Conservation (phyloP, 2,329 filamentous ascomycete genomes). For the Phyllosticta ampelicida region DNA sequence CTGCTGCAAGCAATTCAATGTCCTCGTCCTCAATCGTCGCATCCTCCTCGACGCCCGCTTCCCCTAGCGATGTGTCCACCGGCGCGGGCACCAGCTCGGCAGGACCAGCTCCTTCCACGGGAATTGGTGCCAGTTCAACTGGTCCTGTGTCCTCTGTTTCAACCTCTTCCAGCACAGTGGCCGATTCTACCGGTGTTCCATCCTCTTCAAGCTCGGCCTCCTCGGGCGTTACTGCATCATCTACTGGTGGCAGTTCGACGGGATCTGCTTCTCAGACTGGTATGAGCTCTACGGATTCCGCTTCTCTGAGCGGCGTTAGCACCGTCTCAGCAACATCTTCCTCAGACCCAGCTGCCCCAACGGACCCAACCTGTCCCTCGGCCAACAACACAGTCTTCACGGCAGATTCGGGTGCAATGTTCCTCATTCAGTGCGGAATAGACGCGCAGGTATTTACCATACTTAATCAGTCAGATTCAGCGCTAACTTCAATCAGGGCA, state of each 20-base stretch:
- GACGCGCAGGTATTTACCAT: background rate
- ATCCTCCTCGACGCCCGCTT: background rate
- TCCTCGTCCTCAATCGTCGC: background rate
- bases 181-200: background rate
- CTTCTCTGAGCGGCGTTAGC: background rate
- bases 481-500: too few species aligned
- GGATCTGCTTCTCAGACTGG: too few species aligned
- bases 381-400: background rate
- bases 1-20: background rate
- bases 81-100: too few species aligned
- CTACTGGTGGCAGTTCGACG: background rate
- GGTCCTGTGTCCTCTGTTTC: background rate
- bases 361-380: background rate
- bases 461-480: too few species aligned
- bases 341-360: background rate
- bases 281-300: background rate
- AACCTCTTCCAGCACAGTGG: background rate
- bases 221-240: background rate
- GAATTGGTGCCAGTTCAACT: background rate
- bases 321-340: background rate
- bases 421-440: background rate
- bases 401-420: background rate
- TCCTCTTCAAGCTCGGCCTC: background rate
- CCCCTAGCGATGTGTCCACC: background rate
- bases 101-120: too few species aligned